Conservation (phyloP, 768 basidiomycete genomes). For the Royoungia palumana region DNA sequence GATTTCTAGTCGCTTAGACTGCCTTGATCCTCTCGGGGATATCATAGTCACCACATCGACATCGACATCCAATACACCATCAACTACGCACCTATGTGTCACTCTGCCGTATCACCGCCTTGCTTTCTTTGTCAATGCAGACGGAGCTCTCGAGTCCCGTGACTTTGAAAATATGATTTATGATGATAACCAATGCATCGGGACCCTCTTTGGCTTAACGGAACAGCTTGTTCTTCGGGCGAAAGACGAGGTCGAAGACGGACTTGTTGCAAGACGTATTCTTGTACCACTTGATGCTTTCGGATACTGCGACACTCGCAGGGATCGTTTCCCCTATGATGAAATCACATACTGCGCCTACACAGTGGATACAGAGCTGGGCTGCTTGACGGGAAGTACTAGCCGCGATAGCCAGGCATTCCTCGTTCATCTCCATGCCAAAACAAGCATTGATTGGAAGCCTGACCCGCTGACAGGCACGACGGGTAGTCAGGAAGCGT, state of each 20-base stretch:
- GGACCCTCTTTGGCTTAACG: slow-evolving; percentile 40
- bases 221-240: slow-evolving; percentile 33
- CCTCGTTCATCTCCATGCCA: slow-evolving; percentile 42
- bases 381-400: slow-evolving; percentile 16
- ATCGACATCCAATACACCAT: neutral
- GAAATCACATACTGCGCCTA: slow-evolving; percentile 24
- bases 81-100: slow-evolving; percentile 6
- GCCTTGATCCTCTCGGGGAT: slow-evolving; percentile 9
- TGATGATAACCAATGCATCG: slow-evolving; percentile 35
- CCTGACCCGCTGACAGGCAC: slow-evolving; percentile 40
- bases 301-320: too few species aligned
- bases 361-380: slow-evolving; percentile 25
- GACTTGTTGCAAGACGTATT: slow-evolving; percentile 5
- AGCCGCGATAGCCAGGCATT: slow-evolving; percentile 30
- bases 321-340: slow-evolving; percentile 26
- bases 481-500: slow-evolving; percentile 20
- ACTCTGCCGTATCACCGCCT: slow-evolving; percentile 36
- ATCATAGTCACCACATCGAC: slow-evolving; percentile 19
- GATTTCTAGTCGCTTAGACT: slow-evolving; percentile 7
- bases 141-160: slow-evolving; percentile 32
- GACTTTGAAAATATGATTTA: slow-evolving; percentile 39
- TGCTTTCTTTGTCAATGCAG: slow-evolving; percentile 33
- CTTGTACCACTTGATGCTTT: slow-evolving; percentile 4
- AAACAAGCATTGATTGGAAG: slow-evolving; percentile 35
- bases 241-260: slow-evolving; percentile 2